phyloP scores from a whole-genome alignment of 2,329 filamentous ascomycete genomes.

The Trichophyton benhamiae region DNA sequence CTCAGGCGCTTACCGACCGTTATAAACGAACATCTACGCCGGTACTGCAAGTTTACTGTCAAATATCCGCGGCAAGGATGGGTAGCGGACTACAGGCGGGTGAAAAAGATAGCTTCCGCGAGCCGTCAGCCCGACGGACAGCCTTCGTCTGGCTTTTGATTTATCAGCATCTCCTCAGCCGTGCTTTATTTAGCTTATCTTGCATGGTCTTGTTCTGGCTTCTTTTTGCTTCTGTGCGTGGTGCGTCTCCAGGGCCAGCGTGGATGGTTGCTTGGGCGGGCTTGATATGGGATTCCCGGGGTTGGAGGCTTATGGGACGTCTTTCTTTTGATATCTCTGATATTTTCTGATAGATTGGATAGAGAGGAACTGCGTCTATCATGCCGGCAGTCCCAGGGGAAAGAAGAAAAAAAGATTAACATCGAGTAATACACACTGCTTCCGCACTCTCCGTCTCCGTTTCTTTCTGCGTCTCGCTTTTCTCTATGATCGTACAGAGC shows the following conservation, averaged over 20 bases:
- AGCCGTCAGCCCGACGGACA: not conserved
- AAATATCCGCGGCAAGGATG: not conserved
- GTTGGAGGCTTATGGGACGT: no score
- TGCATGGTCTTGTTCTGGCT: not conserved
- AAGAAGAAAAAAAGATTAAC: no score
- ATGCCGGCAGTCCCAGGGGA: no score
- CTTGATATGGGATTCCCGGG: no score
- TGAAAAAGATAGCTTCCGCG: not conserved
- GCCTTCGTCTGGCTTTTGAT: not conserved
- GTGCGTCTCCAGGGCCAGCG: not conserved
- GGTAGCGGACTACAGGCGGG: not conserved
- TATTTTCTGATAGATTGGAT: no score
- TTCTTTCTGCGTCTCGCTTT: not conserved
- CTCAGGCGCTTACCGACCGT: no score
- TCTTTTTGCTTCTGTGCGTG: not conserved
- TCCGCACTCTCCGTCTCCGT: not conserved
- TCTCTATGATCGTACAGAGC: constrained; percentile 1
- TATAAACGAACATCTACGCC: no score
- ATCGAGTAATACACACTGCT: no score
- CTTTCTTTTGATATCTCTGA: no score
- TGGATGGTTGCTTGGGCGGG: not conserved
- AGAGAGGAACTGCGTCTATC: no score
- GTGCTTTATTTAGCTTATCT: not conserved
- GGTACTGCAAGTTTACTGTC: not conserved
- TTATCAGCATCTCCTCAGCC: constrained; percentile 1